Evolutionary conservation across 768 basidiomycete species (phyloP).

Genomic region (Fibroporia radiculosa): DNA sequence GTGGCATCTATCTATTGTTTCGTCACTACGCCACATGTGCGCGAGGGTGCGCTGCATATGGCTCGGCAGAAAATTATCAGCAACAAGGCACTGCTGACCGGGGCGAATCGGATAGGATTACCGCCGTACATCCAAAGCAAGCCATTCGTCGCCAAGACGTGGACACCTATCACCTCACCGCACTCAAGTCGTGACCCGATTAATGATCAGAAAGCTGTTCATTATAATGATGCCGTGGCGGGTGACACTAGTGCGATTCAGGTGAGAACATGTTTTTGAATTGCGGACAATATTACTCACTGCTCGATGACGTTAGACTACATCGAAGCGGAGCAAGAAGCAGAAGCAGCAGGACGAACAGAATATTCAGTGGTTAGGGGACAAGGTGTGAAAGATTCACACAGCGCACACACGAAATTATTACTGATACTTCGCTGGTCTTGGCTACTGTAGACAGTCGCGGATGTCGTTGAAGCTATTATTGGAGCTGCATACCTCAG

Average conservation of each 20-base stretch:
- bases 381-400: conserved; percentile 51
- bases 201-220: no score
- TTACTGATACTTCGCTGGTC: not conserved
- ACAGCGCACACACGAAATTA: not conserved
- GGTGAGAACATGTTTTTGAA: no score
- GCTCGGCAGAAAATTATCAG: conserved; percentile 65
- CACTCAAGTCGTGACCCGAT: no score
- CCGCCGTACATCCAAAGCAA: conserved; percentile 69
- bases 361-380: conserved; percentile 54
- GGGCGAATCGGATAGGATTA: conserved; percentile 50
- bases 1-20: conserved; percentile 68
- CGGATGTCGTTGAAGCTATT: conserved; percentile 81
- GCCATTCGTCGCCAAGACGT: conserved; percentile 57
- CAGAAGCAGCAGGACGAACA: conserved; percentile 35
- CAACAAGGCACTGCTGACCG: conserved; percentile 56
- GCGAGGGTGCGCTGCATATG: conserved; percentile 62
- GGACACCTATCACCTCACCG: conserved; percentile 37
- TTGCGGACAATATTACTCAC: no score
- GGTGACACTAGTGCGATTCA: no score
- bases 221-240: not conserved
- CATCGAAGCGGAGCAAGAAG: conserved; percentile 25
- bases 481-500: conserved; percentile 76
- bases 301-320: no score
- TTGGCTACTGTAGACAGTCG: conserved; percentile 71
- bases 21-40: conserved; percentile 53